Evolutionary conservation across 768 basidiomycete species (phyloP), one percentile per base, ranked within the genome.

Genomic region (Termitomyces sp.): DNA sequence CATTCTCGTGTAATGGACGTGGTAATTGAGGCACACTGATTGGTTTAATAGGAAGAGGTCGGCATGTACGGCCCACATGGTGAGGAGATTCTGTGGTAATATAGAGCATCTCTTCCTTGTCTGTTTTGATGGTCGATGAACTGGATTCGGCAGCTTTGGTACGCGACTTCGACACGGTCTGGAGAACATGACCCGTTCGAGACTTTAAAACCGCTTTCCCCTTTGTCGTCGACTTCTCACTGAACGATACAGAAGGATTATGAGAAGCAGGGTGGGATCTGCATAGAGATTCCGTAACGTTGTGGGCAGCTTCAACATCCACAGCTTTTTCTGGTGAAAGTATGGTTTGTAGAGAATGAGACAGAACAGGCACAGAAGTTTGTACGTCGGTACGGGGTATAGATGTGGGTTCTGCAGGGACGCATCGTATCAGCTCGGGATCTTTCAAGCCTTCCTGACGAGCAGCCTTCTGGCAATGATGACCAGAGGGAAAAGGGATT

Each of bases 21-120:
- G 56, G 36, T 36, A 59, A 36, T 18, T 45, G 38, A 10, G 50
- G 53, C 6, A 57, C 16, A 13, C n/a, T 14, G 22, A 58, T 28
- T 16, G 28, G 22, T 51, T 55, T 58, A 44, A 65, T 20, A 47
- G 64, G 59, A 40, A 58, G 54, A 16, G 58, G 59, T 26, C 44
- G 59, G 68, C 69, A 73, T 28, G 69, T 56, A 40, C 57, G 68
- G 59, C 72, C 74, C 35, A 62, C 61, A 32, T 69, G 56, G 59
- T 66, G 69, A 45, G 62, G 57, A 36, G 46, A 43, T 24, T 58
- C 40, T 20, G 58, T 43, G 49, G 53, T 33, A 12, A 58, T 44
- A 43, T 57, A 46, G 52, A 26, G 22, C 20, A 30, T 40, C 18
- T 54, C 22, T 43, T 26, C 55, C 48, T 43, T 24, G 6, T 28